phyloP scores from a whole-genome alignment of 1,284 basidiomycete species.

The Cryptococcus sp. region DNA sequence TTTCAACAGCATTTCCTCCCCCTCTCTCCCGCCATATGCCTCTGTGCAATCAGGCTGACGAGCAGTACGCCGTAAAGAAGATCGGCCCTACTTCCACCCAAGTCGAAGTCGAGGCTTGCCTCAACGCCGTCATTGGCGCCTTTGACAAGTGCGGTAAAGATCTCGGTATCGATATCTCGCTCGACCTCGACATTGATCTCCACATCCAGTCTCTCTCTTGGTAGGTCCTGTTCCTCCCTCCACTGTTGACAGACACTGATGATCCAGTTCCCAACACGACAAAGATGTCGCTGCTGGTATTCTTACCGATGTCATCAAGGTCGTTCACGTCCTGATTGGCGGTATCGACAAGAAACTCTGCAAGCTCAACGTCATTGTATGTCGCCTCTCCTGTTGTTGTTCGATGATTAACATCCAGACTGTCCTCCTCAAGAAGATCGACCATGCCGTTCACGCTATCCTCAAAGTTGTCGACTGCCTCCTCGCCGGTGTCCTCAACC shows the following conservation, averaged over 20 bases:
- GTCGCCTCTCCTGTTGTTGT: neutral
- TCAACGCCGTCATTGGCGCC: constrained; percentile 8
- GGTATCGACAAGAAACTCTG: constrained; percentile 2
- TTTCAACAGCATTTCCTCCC: too few relatives aligned
- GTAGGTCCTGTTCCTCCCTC: constrained; percentile 2
- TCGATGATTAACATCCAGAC: neutral
- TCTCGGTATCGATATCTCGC: constrained; percentile 8
- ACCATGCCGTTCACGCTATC: constrained; percentile 3
- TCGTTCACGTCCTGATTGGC: constrained; percentile 5
- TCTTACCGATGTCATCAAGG: constrained; percentile 3
- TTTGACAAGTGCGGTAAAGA: constrained; percentile 12
- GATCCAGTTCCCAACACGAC: neutral
- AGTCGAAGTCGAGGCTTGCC: constrained; percentile 8
- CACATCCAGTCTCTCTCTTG: neutral
- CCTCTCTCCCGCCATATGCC: neutral
- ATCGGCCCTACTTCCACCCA: constrained; percentile 5
- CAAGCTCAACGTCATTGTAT: constrained; percentile 5
- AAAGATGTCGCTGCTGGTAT: constrained; percentile 4
- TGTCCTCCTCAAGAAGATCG: constrained; percentile 2
- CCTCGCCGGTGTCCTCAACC: constrained; percentile 8
- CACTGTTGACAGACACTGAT: neutral
- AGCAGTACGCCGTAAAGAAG: constrained; percentile 2
- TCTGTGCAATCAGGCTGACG: neutral
- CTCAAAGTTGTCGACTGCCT: constrained; percentile 4
- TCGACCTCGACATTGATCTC: constrained; percentile 7